phyloP scores from a whole-genome alignment of 495 filamentous ascomycete genomes.

The Penicillium nucicola region DNA sequence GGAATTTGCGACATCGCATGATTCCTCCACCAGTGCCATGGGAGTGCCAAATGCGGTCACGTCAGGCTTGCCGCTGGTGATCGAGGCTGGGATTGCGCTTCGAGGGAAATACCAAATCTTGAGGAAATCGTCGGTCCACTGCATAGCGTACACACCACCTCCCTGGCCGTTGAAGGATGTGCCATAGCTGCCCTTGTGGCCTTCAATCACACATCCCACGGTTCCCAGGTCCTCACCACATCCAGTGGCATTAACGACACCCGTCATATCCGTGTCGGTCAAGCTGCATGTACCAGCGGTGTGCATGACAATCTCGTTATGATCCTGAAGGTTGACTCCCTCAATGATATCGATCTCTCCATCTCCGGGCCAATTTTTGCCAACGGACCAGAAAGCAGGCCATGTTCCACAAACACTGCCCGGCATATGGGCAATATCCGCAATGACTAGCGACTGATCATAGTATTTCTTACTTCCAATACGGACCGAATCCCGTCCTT shows the following conservation, averaged over 20 bases:
- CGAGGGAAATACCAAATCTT: slow-evolving; percentile 79
- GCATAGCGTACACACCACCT: slow-evolving; percentile 76
- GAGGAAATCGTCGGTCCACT: slow-evolving; percentile 67
- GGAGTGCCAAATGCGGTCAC: slow-evolving; percentile 65
- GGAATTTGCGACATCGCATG: slow-evolving; percentile 61
- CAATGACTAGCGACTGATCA: slow-evolving; percentile 66
- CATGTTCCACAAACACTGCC: slow-evolving; percentile 65
- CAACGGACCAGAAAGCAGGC: slow-evolving; percentile 76
- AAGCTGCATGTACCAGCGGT: slow-evolving; percentile 64
- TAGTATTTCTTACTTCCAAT: slow-evolving; percentile 66
- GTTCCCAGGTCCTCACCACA: slow-evolving; percentile 54
- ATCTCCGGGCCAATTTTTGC: slow-evolving; percentile 69
- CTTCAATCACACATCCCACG: slow-evolving; percentile 47
- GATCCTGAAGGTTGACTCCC: slow-evolving; percentile 65
- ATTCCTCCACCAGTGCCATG: slow-evolving; percentile 56
- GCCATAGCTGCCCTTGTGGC: slow-evolving; percentile 58
- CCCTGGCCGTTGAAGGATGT: slow-evolving; percentile 67
- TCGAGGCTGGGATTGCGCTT: slow-evolving; percentile 53
- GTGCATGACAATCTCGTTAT: slow-evolving; percentile 74
- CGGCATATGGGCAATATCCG: slow-evolving; percentile 77
- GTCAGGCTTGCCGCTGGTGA: slow-evolving; percentile 56
- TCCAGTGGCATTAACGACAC: slow-evolving; percentile 45
- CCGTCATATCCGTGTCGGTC: slow-evolving; percentile 46
- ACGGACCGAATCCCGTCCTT: slow-evolving; percentile 66
- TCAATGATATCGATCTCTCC: slow-evolving; percentile 96